Conservation (phyloP, 164 flowering plant species). For the Macadamia integrifolia region DNA sequence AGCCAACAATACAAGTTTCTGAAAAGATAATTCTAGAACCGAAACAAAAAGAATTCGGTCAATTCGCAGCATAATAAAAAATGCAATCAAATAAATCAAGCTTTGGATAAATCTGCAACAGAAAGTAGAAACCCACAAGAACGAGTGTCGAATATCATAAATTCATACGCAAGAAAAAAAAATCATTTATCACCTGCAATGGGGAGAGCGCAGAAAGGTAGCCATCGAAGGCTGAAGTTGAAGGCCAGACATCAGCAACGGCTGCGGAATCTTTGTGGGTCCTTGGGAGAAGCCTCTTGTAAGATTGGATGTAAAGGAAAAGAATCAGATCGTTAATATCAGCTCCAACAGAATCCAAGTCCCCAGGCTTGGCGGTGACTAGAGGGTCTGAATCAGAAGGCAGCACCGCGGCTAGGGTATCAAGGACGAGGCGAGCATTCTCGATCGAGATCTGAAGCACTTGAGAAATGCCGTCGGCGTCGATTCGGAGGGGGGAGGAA, state of each 20-base stretch:
- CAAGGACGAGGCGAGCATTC: constrained; percentile 67
- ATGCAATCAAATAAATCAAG: neutral
- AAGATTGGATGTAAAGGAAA: constrained; percentile 80
- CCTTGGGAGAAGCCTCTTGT: constrained; percentile 75
- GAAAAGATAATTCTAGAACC: no score
- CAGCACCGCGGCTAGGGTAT: constrained; percentile 67
- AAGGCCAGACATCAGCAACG: constrained; percentile 96
- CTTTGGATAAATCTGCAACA: neutral
- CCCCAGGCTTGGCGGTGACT: constrained; percentile 28
- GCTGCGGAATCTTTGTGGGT: constrained; percentile 87
- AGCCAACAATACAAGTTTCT: no score
- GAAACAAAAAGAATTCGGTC: no score
- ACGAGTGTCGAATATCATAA: neutral
- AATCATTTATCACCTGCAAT: constrained; percentile 52
- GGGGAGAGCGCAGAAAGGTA: constrained; percentile 88
- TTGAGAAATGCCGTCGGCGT: constrained; percentile 43
- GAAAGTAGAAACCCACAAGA: neutral
- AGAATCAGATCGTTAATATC: constrained; percentile 70
- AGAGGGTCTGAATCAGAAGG: constrained; percentile 52
- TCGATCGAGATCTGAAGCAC: constrained; percentile 73
- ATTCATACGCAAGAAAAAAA: neutral
- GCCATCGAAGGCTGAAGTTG: constrained; percentile 93
- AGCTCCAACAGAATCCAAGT: constrained; percentile 48
- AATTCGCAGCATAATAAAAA: neutral
- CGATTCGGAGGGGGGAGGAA: constrained; percentile 24